These are phyloP conservation scores for Suhomyces bokatorum DNA, from an alignment of 1,139 yeast genomes.

Conservation along the genomic window DNA sequence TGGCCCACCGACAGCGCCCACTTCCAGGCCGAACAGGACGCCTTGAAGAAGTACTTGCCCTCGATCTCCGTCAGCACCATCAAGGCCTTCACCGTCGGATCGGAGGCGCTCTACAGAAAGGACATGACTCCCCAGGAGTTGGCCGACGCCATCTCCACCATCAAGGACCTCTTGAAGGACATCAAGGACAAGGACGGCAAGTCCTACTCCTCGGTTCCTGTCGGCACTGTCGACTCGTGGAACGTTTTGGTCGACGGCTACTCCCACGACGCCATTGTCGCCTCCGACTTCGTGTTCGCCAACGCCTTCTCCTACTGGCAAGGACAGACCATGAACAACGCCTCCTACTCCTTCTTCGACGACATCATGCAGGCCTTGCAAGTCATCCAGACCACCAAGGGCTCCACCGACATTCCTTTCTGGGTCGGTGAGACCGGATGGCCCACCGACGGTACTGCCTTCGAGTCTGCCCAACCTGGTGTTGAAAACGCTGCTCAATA, in stretches of 20 bases:
- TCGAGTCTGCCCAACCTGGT: constrained; percentile 63
- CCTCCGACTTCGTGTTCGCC: constrained; percentile 82
- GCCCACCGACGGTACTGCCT: constrained; percentile 88
- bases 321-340: constrained; percentile 80
- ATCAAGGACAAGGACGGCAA: constrained; percentile 81
- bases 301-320: constrained; percentile 99
- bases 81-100: constrained; percentile 79
- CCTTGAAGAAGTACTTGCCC: constrained; percentile 71
- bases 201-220: constrained; percentile 68
- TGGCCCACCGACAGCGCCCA: constrained; percentile 89
- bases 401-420: constrained; percentile 77
- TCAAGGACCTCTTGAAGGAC: constrained; percentile 55
- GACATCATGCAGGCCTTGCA: constrained; percentile 96
- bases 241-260: constrained; percentile 81
- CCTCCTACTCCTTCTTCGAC: constrained; percentile 88
- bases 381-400: constrained; percentile 79
- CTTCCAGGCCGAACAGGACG: constrained; percentile 66
- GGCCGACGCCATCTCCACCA: constrained; percentile 59
- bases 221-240: constrained; percentile 97
- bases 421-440: constrained; percentile 99
- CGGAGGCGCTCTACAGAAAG: constrained; percentile 87
- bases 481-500: constrained; percentile 69
- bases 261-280: constrained; percentile 60
- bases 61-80: constrained; percentile 64
- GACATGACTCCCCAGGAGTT: constrained; percentile 72